Evolutionary conservation across 306 rosid genomes (phyloP), one percentile per base, ranked within the genome.

Genomic region (Vachellia pachyceras): DNA sequence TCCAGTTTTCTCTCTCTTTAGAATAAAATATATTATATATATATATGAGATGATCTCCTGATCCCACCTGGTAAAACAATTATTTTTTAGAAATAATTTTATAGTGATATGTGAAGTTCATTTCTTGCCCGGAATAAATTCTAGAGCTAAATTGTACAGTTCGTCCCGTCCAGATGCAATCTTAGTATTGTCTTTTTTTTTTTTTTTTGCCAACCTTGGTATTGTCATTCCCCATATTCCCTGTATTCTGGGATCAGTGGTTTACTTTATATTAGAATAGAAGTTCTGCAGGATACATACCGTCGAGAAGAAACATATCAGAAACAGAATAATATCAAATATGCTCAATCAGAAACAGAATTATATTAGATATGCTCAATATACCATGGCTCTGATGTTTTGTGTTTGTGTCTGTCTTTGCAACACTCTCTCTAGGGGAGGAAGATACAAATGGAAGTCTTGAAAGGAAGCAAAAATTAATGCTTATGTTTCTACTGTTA

Each of bases 401-500:
- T 12, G 68, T 12, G 10, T 61, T 63, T 22, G 65, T 58, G 36
- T 58, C 33, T 58, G 17, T 10, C 15, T 22, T 13, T 63, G 10
- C 41, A 25, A 25, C 36, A 25, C 37, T 60, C 37, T n/a, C 18
- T 29, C 68, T 23, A 3, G 66, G 35, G 64, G 64, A 20, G 15
- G 64, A 58, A 58, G 36, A 58, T 23, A 10, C 17, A 9, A 58
- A 9, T 10, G 68, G 29, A 35, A 60, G 41, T 64, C 20, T 64
- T 7, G 22, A 66, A 66, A 66, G 45, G 71, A 37, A 7, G 6
- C 25, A 36, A 8, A 29, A 41, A 23, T 15, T 22, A 73, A 35
- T 25, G 23, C 22, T 8, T 10, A 25, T 13, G 49, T 84, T 35
- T 54, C 78, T 83, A 79, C 85, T 20, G 73, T 72, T 6, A 71